Percentiles rank a stretch among this genome's conserved stretches.
These are phyloP conservation scores for Lepiota brunneoincarnata DNA, from an alignment of 768 basidiomycete species.

Conservation along the genomic window DNA sequence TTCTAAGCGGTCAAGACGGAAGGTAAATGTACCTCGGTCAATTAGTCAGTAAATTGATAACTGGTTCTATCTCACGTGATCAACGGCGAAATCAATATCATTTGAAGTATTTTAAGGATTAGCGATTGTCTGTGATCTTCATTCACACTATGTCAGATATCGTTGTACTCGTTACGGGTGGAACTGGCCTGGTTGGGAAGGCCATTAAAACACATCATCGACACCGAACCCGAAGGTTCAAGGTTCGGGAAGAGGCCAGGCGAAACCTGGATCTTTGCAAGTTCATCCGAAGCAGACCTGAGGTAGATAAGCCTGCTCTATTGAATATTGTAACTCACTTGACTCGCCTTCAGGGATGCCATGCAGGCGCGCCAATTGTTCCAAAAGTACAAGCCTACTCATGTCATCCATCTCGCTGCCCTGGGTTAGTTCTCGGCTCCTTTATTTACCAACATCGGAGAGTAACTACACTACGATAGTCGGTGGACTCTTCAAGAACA, in stretches of 20 bases:
- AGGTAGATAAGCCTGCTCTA: conserved; percentile 41
- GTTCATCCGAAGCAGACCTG: conserved; percentile 80
- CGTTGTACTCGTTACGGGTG: conserved; percentile 81
- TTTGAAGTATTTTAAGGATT: not conserved
- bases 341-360: conserved; percentile 49
- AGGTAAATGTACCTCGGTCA: not conserved
- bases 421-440: conserved; percentile 53
- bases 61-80: conserved; percentile 5
- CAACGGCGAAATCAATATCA: not conserved
- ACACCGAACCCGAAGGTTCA: conserved; percentile 75
- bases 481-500: conserved; percentile 93
- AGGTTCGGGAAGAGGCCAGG: conserved; percentile 72
- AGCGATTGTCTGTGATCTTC: not conserved
- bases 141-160: conserved; percentile 26
- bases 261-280: conserved; percentile 86
- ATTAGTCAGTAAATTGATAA: not conserved
- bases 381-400: conserved; percentile 90
- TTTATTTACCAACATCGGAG: not conserved
- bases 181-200: conserved; percentile 83
- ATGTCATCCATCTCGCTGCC: conserved; percentile 96
- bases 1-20: not conserved
- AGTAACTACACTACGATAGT: conserved; percentile 42
- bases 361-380: conserved; percentile 71
- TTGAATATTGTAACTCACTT: not conserved
- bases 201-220: conserved; percentile 77